phyloP scores from a whole-genome alignment of 768 basidiomycete genomes.

The Trametes gibbosa region DNA sequence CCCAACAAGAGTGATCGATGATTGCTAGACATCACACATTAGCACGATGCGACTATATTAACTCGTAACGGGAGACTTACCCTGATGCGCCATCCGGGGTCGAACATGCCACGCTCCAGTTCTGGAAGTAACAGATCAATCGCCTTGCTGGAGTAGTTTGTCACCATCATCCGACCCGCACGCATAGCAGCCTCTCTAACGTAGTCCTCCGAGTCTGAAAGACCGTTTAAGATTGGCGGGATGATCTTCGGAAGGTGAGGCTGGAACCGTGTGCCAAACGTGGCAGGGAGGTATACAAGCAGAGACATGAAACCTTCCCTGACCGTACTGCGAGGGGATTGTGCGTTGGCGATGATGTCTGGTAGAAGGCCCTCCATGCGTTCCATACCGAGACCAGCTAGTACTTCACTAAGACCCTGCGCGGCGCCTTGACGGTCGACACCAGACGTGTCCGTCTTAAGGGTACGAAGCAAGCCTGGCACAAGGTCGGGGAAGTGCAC shows the following conservation, averaged over 20 bases:
- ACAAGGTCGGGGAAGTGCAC: constrained; percentile 94
- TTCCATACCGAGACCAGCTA: constrained; percentile 97
- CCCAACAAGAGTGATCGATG: constrained; percentile 93
- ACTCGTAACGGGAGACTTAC: constrained; percentile 41
- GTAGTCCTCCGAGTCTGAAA: constrained; percentile 92
- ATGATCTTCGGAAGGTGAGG: constrained; percentile 96
- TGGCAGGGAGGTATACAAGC: constrained; percentile 91
- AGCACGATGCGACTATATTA: constrained; percentile 16
- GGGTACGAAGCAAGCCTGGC: constrained; percentile 78
- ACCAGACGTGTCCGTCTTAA: constrained; percentile 91
- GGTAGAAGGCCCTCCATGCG: constrained; percentile 91
- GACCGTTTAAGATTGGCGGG: constrained; percentile 83
- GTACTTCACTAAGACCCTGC: constrained; percentile 93
- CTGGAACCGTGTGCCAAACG: constrained; percentile 94
- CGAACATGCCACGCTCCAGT: constrained; percentile 93
- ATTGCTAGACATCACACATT: constrained; percentile 55
- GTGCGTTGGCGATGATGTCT: constrained; percentile 88
- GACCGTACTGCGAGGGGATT: constrained; percentile 85
- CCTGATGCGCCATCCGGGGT: constrained; percentile 91
- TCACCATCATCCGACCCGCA: constrained; percentile 97
- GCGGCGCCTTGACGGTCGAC: constrained; percentile 98
- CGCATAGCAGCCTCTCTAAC: constrained; percentile 98
- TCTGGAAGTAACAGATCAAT: constrained; percentile 94
- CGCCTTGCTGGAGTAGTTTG: constrained; percentile 87
- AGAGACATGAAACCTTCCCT: constrained; percentile 99